Evolutionary conservation across 257 asterid genomes (phyloP).

Genomic region (Solanum raphanifolium): DNA sequence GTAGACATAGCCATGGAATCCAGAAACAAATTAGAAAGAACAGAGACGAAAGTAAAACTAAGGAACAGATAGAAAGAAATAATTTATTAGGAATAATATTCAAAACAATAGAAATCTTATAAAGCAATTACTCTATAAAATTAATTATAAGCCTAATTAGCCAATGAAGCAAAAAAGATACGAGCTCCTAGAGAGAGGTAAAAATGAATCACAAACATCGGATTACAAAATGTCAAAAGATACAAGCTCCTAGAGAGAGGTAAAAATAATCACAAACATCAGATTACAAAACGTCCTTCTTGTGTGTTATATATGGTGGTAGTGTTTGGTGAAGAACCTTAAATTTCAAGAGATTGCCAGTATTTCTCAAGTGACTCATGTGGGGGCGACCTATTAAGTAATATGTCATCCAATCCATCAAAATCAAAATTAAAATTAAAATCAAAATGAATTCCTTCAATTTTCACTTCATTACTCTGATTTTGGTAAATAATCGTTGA

Average conservation of each 20-base stretch:
- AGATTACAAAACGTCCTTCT: background rate
- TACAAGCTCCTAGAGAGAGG: background rate
- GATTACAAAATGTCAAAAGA: too few species aligned
- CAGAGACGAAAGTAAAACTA: background rate
- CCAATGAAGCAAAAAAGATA: background rate
- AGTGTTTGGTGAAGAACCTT: background rate
- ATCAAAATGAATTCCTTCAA: background rate
- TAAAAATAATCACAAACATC: background rate
- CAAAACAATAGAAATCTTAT: background rate
- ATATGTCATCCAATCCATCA: background rate
- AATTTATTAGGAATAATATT: rapidly evolving
- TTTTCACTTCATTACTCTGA: background rate
- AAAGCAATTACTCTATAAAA: background rate
- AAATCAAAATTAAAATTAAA: too few species aligned
- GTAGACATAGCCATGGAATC: background rate
- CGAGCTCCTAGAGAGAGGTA: too few species aligned
- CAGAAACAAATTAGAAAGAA: background rate
- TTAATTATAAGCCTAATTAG: background rate
- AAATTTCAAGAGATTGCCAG: too few species aligned
- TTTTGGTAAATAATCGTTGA: background rate
- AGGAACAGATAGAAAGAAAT: background rate
- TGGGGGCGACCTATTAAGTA: background rate
- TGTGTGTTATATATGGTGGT: background rate
- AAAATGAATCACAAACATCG: too few species aligned
- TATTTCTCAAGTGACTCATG: background rate